Conservation (phyloP, 495 filamentous ascomycete genomes). For the Penicillium odoratum region DNA sequence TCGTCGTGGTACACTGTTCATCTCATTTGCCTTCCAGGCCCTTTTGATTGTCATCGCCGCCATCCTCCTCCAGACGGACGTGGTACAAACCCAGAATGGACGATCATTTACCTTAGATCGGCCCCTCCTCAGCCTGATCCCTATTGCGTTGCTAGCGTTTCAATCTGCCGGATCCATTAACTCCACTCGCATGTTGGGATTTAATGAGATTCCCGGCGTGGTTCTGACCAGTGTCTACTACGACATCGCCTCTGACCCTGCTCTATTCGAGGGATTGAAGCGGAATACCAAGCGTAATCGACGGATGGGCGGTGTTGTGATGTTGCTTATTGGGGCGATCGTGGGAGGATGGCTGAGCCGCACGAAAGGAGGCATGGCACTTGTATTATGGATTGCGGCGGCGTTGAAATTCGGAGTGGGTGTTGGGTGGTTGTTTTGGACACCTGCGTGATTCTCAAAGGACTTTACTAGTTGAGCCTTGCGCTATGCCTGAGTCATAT, state of each 20-base stretch:
- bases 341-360: constrained; percentile 1
- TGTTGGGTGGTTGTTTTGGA: constrained; percentile 1
- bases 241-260: background rate
- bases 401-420: background rate
- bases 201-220: constrained; percentile 1
- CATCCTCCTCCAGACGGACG: background rate
- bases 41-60: background rate
- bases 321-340: background rate
- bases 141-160: background rate
- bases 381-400: background rate
- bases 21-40: background rate
- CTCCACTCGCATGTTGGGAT: background rate
- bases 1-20: background rate
- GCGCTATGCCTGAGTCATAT: too few relatives aligned
- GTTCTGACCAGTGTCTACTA: constrained; percentile 1
- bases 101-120: background rate
- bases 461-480: too few relatives aligned
- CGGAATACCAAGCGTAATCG: background rate
- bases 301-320: background rate
- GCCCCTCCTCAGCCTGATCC: background rate
- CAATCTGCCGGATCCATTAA: background rate
- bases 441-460: background rate
- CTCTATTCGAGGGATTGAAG: background rate
- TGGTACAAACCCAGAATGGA: background rate
- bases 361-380: background rate